These are phyloP conservation scores for Cornus florida DNA, from an alignment of 148 eudicot species.

Conservation along the genomic window DNA sequence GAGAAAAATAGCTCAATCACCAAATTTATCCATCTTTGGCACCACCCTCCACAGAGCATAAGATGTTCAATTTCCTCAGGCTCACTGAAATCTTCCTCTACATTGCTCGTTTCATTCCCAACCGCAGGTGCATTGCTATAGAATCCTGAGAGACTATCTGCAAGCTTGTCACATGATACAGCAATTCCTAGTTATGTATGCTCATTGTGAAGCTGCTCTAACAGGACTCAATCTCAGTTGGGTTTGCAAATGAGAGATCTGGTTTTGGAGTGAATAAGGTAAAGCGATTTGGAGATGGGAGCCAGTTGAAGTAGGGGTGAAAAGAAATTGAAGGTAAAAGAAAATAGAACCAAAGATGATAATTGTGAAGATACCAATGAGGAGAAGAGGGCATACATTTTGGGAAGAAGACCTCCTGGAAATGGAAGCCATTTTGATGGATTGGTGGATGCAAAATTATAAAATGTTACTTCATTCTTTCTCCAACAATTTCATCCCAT, in stretches of 20 bases:
- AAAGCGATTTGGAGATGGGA: constrained; percentile 11
- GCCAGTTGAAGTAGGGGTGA: neutral
- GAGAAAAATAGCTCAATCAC: constrained; percentile 26
- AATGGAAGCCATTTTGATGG: constrained; percentile 11
- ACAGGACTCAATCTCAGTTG: neutral
- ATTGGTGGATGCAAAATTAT: neutral
- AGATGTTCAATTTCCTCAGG: constrained; percentile 18
- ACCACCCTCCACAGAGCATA: constrained; percentile 24
- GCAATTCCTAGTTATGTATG: constrained; percentile 11
- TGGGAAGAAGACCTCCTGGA: constrained; percentile 5
- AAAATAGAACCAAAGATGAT: constrained; percentile 8
- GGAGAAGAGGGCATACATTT: constrained; percentile 4
- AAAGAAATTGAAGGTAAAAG: neutral
- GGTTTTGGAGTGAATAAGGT: constrained; percentile 18
- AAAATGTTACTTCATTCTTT: neutral
- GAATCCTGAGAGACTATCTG: constrained; percentile 14
- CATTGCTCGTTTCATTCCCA: constrained; percentile 15
- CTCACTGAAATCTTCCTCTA: constrained; percentile 20
- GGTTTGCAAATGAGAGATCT: constrained; percentile 23
- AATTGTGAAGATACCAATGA: constrained; percentile 9
- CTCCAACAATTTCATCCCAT: neutral
- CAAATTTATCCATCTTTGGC: constrained; percentile 24
- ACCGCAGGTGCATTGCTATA: constrained; percentile 2
- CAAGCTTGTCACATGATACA: constrained; percentile 21
- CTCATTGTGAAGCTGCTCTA: constrained; percentile 16